Evolutionary conservation across 345 rosid species (phyloP).

Genomic region (Tarenaya hassleriana): DNA sequence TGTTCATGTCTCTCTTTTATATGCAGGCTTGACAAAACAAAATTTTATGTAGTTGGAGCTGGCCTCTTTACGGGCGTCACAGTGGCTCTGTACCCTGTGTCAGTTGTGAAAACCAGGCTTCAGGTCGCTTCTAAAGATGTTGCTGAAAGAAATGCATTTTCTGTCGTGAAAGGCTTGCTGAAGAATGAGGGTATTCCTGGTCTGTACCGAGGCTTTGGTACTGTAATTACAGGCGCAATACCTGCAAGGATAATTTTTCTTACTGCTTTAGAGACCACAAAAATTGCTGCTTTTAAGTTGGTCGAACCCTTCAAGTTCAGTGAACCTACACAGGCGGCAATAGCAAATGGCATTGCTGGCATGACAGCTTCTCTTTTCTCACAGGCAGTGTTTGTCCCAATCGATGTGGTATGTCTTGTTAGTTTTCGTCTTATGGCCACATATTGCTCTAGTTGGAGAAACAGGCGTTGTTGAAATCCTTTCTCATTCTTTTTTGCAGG

Average conservation of each 20-base stretch:
- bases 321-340: conserved; percentile 84
- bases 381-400: conserved; percentile 86
- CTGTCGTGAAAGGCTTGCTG: conserved; percentile 66
- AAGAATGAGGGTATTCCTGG: conserved; percentile 88
- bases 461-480: conserved; percentile 9
- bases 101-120: conserved; percentile 86
- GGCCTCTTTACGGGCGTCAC: conserved; percentile 95
- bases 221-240: conserved; percentile 82
- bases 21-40: conserved; percentile 86
- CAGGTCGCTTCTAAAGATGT: conserved; percentile 89
- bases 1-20: conserved; percentile 4
- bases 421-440: not conserved
- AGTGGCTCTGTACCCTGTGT: conserved; percentile 83
- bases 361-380: conserved; percentile 81
- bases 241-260: conserved; percentile 85
- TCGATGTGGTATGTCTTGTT: conserved; percentile 69
- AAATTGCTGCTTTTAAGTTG: conserved; percentile 64
- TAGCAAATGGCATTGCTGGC: conserved; percentile 92
- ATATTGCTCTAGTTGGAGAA: conserved; percentile 8
- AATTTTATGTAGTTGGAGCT: conserved; percentile 86
- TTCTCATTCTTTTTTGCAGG: conserved; percentile 37
- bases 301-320: conserved; percentile 52
- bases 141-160: conserved; percentile 63
- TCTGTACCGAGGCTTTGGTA: conserved; percentile 90
- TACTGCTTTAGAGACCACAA: conserved; percentile 80